phyloP scores from a whole-genome alignment of 345 rosid genomes.

The Aurinia saxatilis region DNA sequence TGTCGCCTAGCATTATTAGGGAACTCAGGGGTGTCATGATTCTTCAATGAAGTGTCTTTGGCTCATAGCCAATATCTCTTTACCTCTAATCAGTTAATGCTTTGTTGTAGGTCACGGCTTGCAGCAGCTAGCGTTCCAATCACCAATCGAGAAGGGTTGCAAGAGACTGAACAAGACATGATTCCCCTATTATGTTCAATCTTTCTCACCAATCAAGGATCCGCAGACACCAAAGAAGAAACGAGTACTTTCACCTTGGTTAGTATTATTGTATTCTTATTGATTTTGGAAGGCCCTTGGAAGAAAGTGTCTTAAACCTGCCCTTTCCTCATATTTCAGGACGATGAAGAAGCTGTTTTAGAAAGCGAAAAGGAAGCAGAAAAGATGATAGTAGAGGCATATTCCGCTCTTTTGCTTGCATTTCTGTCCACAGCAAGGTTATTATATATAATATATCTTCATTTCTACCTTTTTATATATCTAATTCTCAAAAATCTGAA shows the following conservation, averaged over 20 bases:
- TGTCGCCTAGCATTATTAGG: neutral
- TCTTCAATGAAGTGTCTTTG: neutral
- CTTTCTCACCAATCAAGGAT: slow-evolving; percentile 73
- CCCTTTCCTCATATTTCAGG: slow-evolving; percentile 27
- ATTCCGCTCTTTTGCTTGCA: slow-evolving; percentile 81
- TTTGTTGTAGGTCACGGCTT: slow-evolving; percentile 55
- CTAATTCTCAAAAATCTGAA: neutral
- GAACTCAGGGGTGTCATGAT: neutral
- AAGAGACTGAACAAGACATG: slow-evolving; percentile 44
- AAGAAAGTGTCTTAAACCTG: neutral
- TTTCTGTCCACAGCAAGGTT: slow-evolving; percentile 89
- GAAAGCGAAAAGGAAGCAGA: slow-evolving; percentile 94
- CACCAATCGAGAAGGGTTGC: slow-evolving; percentile 43
- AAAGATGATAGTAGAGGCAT: slow-evolving; percentile 92
- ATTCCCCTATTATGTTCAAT: slow-evolving; percentile 79
- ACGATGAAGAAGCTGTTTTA: slow-evolving; percentile 58
- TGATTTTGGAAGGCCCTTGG: neutral
- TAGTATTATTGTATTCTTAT: slow-evolving; percentile 24
- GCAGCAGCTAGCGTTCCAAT: slow-evolving; percentile 57
- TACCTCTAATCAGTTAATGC: neutral
- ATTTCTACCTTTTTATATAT: neutral
- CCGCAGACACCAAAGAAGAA: slow-evolving; percentile 55
- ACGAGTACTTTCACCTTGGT: slow-evolving; percentile 47
- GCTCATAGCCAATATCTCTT: neutral
- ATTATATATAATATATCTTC: neutral